These are phyloP conservation scores for Lentinus brumalis DNA, from an alignment of 768 basidiomycete species.

Conservation along the genomic window DNA sequence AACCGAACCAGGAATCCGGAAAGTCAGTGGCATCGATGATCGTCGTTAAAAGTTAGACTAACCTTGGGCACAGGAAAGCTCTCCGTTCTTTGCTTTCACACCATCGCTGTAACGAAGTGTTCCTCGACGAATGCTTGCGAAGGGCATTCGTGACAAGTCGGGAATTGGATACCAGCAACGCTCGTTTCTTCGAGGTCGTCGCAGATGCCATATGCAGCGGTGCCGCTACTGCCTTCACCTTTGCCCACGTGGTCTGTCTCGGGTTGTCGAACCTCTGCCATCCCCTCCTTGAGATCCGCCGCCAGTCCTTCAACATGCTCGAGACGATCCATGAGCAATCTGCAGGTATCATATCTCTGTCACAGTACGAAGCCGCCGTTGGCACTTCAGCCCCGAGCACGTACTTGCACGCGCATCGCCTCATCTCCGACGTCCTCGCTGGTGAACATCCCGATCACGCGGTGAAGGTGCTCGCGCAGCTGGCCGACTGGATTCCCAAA, in stretches of 20 bases:
- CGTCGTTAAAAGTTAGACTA: not conserved
- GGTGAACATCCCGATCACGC: conserved; percentile 72
- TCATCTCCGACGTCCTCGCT: conserved; percentile 77
- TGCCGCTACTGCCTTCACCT: conserved; percentile 54
- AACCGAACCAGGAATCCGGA: conserved; percentile 52
- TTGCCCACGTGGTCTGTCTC: conserved; percentile 74
- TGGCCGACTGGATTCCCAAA: conserved; percentile 72
- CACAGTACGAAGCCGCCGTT: conserved; percentile 72
- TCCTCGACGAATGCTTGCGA: conserved; percentile 66
- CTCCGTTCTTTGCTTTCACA: conserved; percentile 67
- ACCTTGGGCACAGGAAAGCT: conserved; percentile 60
- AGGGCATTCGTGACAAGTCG: conserved; percentile 66
- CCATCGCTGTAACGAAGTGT: conserved; percentile 51
- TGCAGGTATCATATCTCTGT: conserved; percentile 67
- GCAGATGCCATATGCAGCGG: conserved; percentile 64
- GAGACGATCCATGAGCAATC: conserved; percentile 71
- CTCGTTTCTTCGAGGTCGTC: conserved; percentile 78
- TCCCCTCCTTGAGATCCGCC: conserved; percentile 60
- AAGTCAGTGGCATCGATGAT: conserved; percentile 52
- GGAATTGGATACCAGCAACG: conserved; percentile 55
- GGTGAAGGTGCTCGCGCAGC: conserved; percentile 64
- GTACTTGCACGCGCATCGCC: conserved; percentile 78
- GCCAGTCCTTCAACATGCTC: conserved; percentile 77
- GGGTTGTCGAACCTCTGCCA: conserved; percentile 87
- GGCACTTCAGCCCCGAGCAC: conserved; percentile 73